Evolutionary conservation across 805 yeast species (phyloP), one percentile per base, ranked within the genome.

Genomic region (Metahyphopichia silvanorum): DNA sequence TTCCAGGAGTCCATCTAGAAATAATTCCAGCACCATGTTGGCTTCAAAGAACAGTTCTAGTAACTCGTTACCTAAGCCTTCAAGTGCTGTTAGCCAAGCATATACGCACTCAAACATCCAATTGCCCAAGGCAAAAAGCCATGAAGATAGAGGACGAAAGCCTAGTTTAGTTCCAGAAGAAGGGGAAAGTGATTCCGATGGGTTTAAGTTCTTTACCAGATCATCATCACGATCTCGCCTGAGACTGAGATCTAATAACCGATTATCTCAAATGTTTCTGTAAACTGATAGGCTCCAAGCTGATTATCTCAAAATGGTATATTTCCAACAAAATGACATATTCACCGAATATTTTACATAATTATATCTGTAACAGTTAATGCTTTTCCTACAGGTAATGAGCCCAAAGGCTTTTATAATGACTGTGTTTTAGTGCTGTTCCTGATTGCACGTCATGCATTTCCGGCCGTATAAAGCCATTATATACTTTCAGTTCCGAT

Each of bases 171-270:
- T 16, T n/a, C 14, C 7, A 9, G 7, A 16, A 7, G 21, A 19
- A 7, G 23, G 14, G 10, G 21, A 27, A 5, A 33, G 25, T 16
- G 32, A 19, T 9, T 30, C 7, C 3, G 20, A 18, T 29, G 32
- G 16, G 10, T 33, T 39, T n/a, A 23, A 25, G 27, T 28, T 36
- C 5, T 25, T 25, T 16, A 25, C 9, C 15, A 31, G 46, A 13
- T 42, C 55, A 17, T 37, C 44, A 16, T 45, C 55, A 5, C 28
- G 51, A 16, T 50, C 59, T 13, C 34, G 46, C 15, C 36, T 49
- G 7, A 33, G 54, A 20, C 42, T 51, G 3, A 34, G 52, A 16
- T n/a, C n/a, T 42, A 52, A 5, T 29, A 40, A 1, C 37, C 53
- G 43, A 18, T 38, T 46, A 25, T 35, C 49, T 32, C 37, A 44